A percentile compares a stretch with the other conserved stretches of the same genome.
These are phyloP conservation scores for Fraxinus baroniana DNA, from an alignment of 305 asterid genomes.

Conservation along the genomic window DNA sequence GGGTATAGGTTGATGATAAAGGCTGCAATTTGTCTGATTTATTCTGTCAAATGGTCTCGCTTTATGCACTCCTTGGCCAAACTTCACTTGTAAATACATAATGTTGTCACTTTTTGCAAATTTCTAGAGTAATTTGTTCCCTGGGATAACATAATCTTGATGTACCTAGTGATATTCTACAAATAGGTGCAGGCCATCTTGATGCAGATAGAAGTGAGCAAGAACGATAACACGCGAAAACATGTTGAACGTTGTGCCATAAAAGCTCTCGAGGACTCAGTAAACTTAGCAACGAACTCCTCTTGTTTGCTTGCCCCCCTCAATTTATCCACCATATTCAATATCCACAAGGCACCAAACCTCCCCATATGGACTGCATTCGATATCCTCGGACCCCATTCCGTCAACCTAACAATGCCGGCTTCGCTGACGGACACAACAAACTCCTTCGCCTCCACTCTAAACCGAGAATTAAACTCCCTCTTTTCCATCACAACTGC, in stretches of 20 bases:
- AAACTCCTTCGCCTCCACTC: too few relatives aligned
- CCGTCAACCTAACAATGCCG: too few relatives aligned
- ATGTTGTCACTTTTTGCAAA: background rate
- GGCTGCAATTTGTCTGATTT: background rate
- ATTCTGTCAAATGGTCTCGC: background rate
- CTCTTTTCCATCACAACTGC: too few relatives aligned
- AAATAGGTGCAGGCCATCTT: background rate
- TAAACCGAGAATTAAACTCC: too few relatives aligned
- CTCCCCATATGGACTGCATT: too few relatives aligned
- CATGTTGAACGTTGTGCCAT: background rate
- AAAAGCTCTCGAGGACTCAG: too few relatives aligned
- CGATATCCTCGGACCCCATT: too few relatives aligned
- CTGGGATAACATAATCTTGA: background rate
- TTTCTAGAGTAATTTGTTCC: background rate
- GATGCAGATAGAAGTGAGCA: background rate
- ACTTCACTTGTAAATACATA: background rate
- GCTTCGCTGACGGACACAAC: too few relatives aligned
- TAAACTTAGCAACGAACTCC: too few relatives aligned
- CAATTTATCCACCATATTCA: too few relatives aligned
- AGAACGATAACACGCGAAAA: background rate
- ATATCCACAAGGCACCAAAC: too few relatives aligned
- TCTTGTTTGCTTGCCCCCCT: too few relatives aligned
- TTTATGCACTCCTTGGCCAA: background rate
- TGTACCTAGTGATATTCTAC: background rate
- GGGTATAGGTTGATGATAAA: background rate